Evolutionary conservation across 2,329 filamentous ascomycete genomes (phyloP).

Genomic region (Aspergillus costaricaensis): DNA sequence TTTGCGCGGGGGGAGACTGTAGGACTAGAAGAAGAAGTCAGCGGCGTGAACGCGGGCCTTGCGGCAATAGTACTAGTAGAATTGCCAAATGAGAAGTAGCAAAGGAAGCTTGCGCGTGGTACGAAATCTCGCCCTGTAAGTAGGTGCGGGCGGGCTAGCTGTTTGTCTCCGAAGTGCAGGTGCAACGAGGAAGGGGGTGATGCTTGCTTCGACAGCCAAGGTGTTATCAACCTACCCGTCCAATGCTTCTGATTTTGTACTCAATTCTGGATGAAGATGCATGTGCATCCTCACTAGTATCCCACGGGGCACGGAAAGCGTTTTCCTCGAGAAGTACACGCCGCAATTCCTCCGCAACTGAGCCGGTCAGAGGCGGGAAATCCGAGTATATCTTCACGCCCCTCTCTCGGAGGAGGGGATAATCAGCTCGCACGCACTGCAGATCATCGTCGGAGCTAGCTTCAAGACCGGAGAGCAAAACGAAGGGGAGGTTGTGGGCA

Average conservation of each 20-base stretch:
- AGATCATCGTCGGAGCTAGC: conserved; percentile 36
- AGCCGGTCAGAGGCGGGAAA: conserved; percentile 65
- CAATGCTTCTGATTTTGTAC: conserved; percentile 72
- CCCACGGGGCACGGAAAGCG: conserved; percentile 67
- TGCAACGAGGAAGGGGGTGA: conserved; percentile 1
- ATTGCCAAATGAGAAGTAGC: not conserved
- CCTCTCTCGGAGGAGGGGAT: conserved; percentile 57
- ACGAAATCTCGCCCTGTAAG: not conserved
- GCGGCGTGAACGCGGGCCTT: conserved; percentile 2
- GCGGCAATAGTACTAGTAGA: not conserved
- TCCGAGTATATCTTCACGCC: conserved; percentile 69
- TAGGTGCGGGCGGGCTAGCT: not conserved
- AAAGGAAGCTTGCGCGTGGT: not conserved
- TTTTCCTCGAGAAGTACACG: conserved; percentile 68
- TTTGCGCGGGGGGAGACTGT: conserved; percentile 63
- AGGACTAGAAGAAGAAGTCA: conserved; percentile 43
- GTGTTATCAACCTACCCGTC: conserved; percentile 68
- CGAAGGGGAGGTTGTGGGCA: conserved; percentile 80
- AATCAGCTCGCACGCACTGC: conserved; percentile 41
- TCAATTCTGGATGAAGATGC: conserved; percentile 54
- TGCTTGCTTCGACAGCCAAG: not conserved
- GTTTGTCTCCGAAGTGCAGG: not conserved
- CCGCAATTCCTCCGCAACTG: conserved; percentile 66
- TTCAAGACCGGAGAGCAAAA: conserved; percentile 77
- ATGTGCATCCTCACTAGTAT: conserved; percentile 52